phyloP scores from a whole-genome alignment of 331 rosid genomes.

The Erythrophleum ivorense region DNA sequence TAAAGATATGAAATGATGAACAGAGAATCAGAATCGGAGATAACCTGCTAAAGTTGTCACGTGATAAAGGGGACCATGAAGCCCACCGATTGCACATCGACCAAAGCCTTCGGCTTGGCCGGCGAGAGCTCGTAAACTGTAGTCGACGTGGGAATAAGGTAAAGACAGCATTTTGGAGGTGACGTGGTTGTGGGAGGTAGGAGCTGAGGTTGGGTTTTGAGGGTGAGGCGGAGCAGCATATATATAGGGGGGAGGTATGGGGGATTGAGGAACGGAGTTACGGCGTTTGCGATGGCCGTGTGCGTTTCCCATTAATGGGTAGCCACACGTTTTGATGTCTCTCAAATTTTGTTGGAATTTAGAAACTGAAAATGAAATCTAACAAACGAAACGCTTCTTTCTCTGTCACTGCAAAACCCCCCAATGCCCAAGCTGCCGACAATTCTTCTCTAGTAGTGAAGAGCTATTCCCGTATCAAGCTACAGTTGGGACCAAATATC shows the following conservation, averaged over 20 bases:
- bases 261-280: slow-evolving; percentile 43
- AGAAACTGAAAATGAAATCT: slow-evolving; percentile 35
- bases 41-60: slow-evolving; percentile 85
- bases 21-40: neutral
- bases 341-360: neutral
- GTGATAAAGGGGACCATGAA: slow-evolving; percentile 70
- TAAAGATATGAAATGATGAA: neutral
- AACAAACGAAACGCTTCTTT: neutral
- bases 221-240: slow-evolving; percentile 28
- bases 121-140: slow-evolving; percentile 73
- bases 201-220: slow-evolving; percentile 39
- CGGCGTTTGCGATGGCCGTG: slow-evolving; percentile 60
- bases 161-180: slow-evolving; percentile 45
- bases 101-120: slow-evolving; percentile 93
- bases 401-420: neutral
- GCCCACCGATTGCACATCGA: slow-evolving; percentile 81
- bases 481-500: neutral
- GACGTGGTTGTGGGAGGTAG: neutral
- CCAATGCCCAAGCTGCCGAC: slow-evolving; percentile 25
- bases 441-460: neutral
- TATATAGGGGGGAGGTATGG: slow-evolving; percentile 46
- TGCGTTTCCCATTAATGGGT: slow-evolving; percentile 71
- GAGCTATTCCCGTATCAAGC: neutral
- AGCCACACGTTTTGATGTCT: slow-evolving; percentile 19
- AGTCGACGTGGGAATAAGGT: slow-evolving; percentile 73